Conservation (phyloP, 768 basidiomycete genomes). For the Boletus rex-veris region DNA sequence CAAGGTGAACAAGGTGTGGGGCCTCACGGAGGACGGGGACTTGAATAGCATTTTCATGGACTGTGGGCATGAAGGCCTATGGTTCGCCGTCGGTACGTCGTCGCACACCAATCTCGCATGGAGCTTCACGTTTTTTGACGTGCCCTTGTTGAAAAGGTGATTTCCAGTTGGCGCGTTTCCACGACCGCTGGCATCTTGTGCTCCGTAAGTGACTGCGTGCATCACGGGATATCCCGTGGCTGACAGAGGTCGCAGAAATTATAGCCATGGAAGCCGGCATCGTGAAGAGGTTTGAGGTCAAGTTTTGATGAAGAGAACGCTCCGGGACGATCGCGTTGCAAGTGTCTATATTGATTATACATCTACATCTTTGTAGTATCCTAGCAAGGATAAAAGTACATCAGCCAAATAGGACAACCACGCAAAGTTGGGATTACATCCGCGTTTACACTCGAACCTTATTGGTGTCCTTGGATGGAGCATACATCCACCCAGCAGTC, state of each 20-base stretch:
- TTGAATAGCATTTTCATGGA: conserved; percentile 37
- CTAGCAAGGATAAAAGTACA: no score
- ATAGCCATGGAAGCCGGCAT: conserved; percentile 31
- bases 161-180: conserved; percentile 23
- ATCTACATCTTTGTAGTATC: no score
- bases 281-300: conserved; percentile 19
- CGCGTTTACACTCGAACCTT: no score
- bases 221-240: background rate
- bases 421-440: no score
- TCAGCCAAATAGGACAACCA: no score
- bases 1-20: conserved; percentile 55
- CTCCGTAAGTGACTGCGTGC: conserved; percentile 22
- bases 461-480: no score
- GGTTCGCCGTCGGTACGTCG: conserved; percentile 28
- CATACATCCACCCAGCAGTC: no score
- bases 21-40: conserved; percentile 62
- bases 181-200: conserved; percentile 29
- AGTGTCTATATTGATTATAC: no score
- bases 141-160: conserved; percentile 14
- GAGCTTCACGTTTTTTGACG: background rate
- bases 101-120: background rate
- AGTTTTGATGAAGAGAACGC: conserved; percentile 11
- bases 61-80: conserved; percentile 36
- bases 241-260: conserved; percentile 21
- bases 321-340: background rate